A percentile compares a stretch with the other conserved stretches of the same genome.
Conservation (phyloP, 2,329 filamentous ascomycete species). For the Sporothrix brasiliensis region DNA sequence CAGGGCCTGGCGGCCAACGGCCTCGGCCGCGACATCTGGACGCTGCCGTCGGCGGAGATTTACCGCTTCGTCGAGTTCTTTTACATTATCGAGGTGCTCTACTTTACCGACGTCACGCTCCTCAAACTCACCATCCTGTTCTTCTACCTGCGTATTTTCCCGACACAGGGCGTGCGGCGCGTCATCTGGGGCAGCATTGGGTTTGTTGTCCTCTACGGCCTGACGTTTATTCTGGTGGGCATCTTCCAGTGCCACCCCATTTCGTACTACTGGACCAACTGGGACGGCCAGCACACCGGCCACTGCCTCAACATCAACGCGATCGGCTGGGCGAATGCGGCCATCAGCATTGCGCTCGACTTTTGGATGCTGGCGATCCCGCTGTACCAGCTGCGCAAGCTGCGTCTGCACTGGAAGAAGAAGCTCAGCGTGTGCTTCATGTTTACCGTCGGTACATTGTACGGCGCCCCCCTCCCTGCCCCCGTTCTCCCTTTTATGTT, state of each 20-base stretch:
- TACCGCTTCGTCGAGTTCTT: constrained; percentile 50
- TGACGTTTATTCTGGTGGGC: constrained; percentile 49
- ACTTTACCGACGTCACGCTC: constrained; percentile 52
- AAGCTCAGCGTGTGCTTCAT: constrained; percentile 52
- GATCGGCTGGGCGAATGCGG: constrained; percentile 56
- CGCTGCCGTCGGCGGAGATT: constrained; percentile 47
- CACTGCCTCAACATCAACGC: constrained; percentile 54
- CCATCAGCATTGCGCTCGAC: constrained; percentile 57
- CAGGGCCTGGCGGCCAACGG: constrained; percentile 47
- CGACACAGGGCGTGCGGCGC: constrained; percentile 44
- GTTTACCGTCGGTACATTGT: constrained; percentile 52
- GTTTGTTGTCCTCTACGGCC: constrained; percentile 47
- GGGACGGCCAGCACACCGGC: constrained; percentile 53
- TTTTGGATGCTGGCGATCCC: constrained; percentile 57
- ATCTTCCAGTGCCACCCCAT: constrained; percentile 58
- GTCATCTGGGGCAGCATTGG: constrained; percentile 50
- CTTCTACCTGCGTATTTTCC: constrained; percentile 61
- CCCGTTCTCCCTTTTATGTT: not conserved
- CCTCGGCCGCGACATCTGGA: constrained; percentile 57
- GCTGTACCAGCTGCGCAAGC: constrained; percentile 47
- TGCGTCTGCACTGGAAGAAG: constrained; percentile 52
- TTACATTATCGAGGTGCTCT: constrained; percentile 48
- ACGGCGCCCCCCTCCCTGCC: not conserved
- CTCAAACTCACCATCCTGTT: constrained; percentile 57
- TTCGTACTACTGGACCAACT: constrained; percentile 56